Base-by-base conservation (phyloP, 306 rosid species). In the Vigna unguiculata region DNA sequence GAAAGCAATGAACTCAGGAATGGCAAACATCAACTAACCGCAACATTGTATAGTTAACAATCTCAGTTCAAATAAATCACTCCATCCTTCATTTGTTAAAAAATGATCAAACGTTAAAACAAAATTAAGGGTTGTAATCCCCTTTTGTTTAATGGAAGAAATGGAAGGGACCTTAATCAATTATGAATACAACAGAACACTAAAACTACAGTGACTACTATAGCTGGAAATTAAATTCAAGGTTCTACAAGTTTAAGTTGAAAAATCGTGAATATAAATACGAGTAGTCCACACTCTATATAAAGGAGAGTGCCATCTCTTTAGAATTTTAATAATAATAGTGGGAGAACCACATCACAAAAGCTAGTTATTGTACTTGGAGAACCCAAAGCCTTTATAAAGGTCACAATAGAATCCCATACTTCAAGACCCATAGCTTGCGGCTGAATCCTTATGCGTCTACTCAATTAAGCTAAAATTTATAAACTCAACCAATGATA, bases 111-210 rank as follows among this genome's bases (percentile, higher is more conserved):
- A 51, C 6, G 8, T 70, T 32, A 11, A 51, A 70, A 49, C 46
- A 9, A 32, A 30, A 69, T 10, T 45, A 30, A 47, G 25, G 46
- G 62, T 30, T 68, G 19, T n/a, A 3, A 70, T 70, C 61, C 47
- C 62, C 6, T 17, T n/a, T n/a, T n/a, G n/a, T n/a, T 30, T 48
- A 9, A 25, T 4, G 15, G 21, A 25, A 46, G 25, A 48, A 69
- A 15, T 69, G 16, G 2, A n/a, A 59, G 28, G 60, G 47, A 49
- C 7, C 73, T 68, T 68, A 47, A 68, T 67, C 40, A 32, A 21
- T 45, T 13, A 59, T 28, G 47, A 57, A 16, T 34, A 55, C 4
- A 36, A 80, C 53, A 72, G 53, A 63, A 10, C 5, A 38, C 58
- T 60, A 16, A 79, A 12, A 62, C 36, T 22, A 43, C 17, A 7